phyloP scores from a whole-genome alignment of 148 eudicot genomes.

The Camellia lanceoleosa region DNA sequence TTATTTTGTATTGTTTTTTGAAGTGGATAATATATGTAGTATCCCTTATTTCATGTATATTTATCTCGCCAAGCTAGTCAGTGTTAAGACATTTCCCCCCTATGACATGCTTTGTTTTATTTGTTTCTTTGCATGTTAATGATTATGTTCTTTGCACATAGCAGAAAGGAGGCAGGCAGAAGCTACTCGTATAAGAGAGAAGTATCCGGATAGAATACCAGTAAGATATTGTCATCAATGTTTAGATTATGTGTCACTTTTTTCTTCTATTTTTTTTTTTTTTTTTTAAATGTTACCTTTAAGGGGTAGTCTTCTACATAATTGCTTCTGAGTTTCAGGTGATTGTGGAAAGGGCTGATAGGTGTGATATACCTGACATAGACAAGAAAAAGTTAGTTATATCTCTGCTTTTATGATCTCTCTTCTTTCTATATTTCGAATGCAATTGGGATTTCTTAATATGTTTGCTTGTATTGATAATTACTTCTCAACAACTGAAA shows the following conservation, averaged over 20 bases:
- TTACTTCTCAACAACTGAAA: background rate
- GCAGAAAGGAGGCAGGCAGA: constrained; percentile 26
- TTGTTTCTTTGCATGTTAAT: background rate
- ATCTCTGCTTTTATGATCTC: background rate
- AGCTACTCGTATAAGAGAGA: constrained; percentile 20
- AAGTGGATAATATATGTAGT: background rate
- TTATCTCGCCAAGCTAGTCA: background rate
- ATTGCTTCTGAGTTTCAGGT: constrained; percentile 27
- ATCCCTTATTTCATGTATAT: background rate
- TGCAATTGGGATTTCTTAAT: background rate
- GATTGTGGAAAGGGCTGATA: constrained; percentile 51
- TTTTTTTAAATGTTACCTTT: background rate
- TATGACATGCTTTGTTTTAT: background rate
- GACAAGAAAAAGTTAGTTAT: constrained; percentile 48
- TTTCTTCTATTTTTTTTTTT: background rate
- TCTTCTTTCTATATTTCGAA: background rate
- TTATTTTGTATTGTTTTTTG: background rate
- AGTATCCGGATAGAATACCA: constrained; percentile 22
- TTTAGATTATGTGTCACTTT: background rate
- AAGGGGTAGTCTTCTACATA: background rate
- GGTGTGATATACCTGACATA: constrained; percentile 43
- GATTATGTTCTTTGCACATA: background rate
- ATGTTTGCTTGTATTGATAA: background rate
- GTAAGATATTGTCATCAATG: constrained; percentile 1
- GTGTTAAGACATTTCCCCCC: background rate